Evolutionary conservation across 495 filamentous ascomycete genomes (phyloP), one percentile per base, ranked within the genome.

Genomic region (Endocarpon pusillum): DNA sequence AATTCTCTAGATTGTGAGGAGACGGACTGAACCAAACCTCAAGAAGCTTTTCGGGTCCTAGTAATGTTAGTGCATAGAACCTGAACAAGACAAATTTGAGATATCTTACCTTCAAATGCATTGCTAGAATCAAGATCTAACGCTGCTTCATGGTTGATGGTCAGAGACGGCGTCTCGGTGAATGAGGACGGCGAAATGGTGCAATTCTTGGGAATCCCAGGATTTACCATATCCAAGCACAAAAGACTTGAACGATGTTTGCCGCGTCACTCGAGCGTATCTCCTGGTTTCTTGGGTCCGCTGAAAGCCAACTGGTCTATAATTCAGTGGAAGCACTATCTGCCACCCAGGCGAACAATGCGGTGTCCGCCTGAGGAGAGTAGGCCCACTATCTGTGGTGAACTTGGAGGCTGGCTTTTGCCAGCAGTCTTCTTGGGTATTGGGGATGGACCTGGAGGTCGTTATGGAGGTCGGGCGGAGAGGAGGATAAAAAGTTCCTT

Each of bases 1-100:
- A 64, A 2, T 69, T 63, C 1, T 89, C 79, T 8, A 93, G 71
- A 33, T 74, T 61, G 41, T 66, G 62, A 15, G 85, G 62, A 44
- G 78, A 81, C 5, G 91, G 76, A 22, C 78, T 74, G 53, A 99
- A 96, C 91, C 91, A 99, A 45, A 99, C 89, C 61, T 99, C 91
- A 41, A 99, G 71, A 22, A 99, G 67, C 61, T 99, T 99, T 61
- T 99, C 91, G 23, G 91, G 91, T 33, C 89, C 79, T 83, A 35
- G 14, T 18, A 21, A 27, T 5, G 8, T 40, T 14, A 46, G 34
- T 19, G 17, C 7, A 12, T 15, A 10, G 7, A 3, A 19, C 12
- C 20, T 11, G 1, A 17, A 2, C 9, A 0, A 5, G 8, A 15
- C 10, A 11, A 10, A n/a, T 19, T 45, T 24, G 5, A 21, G 18